Base-by-base conservation (phyloP, 495 filamentous ascomycete genomes). In the Aspergillus cristatus region DNA sequence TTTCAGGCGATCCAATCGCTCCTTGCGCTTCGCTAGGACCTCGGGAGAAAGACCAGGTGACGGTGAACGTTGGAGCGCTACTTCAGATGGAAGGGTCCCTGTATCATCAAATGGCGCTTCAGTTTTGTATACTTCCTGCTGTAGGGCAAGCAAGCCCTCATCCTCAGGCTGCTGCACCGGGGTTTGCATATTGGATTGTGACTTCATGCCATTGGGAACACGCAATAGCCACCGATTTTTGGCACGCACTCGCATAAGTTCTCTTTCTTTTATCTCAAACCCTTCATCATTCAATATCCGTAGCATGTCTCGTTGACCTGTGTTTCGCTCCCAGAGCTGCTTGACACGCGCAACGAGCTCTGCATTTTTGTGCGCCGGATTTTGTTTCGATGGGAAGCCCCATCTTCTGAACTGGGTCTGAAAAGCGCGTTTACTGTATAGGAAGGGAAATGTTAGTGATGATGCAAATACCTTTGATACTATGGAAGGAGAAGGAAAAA, bases 241-340 rank as follows among this genome's bases (percentile, higher is more conserved):
- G 11, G 65, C 66, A 26, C 84, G 71, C 4, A 89, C 64, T 14
- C 75, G 67, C 59, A 74, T 71, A 26, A 91, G 58, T 50, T 86
- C 78, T 1, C 79, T 64, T 43, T 81, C 72, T 43, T 77, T 81
- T 40, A 89, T 74, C 18, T 78, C 63, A 50, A 76, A 86, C 4
- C 85, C 85, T 50, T 86, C 81, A 11, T 72, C 65, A 32, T 75
- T 74, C 29, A 91, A 65, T 10, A 72, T 74, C n/a, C 58, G 55
- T 18, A 86, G 69, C 79, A 91, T 91, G 34, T 85, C 75, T 40
- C 72, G 72, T 46, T 84, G 81, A 26, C 57, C 69, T 3, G 71
- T 65, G 44, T 89, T 89, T 24, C 62, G 61, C 50, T 82, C 78
- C 84, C 84, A 91, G 43, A 91, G 73, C 64, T 86, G 70, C 42